Percentiles rank a stretch among this genome's conserved stretches.
Evolutionary conservation across 148 eudicot species (phyloP).

Genomic region (Nyssa sinensis): DNA sequence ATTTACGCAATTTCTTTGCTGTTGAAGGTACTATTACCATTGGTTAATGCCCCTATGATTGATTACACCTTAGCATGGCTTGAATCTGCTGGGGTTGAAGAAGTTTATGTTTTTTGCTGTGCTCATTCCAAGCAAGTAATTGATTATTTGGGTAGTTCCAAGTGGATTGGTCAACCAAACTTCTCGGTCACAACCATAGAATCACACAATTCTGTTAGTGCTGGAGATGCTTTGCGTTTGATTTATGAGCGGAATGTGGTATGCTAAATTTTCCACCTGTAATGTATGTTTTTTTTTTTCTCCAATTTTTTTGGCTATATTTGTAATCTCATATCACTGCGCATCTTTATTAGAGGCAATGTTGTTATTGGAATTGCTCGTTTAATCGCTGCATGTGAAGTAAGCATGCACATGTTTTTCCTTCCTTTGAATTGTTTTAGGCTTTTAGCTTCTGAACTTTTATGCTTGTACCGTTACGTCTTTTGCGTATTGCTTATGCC

Average conservation of each 20-base stretch:
- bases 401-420: not conserved
- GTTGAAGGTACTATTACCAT: constrained; percentile 78
- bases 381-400: not conserved
- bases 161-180: constrained; percentile 80
- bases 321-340: not conserved
- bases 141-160: constrained; percentile 66
- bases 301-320: not conserved
- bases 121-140: constrained; percentile 93
- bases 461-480: not conserved
- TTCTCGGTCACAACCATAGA: constrained; percentile 81
- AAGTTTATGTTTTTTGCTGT: constrained; percentile 92
- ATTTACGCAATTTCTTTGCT: constrained; percentile 1
- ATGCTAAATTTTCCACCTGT: constrained; percentile 23
- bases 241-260: constrained; percentile 89
- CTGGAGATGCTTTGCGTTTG: constrained; percentile 92
- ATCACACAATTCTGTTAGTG: constrained; percentile 75
- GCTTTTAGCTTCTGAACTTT: too few species aligned
- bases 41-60: constrained; percentile 88
- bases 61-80: constrained; percentile 96
- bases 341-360: not conserved
- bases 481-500: not conserved
- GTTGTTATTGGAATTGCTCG: not conserved
- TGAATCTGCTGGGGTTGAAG: constrained; percentile 90
- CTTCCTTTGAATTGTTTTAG: not conserved
- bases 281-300: not conserved